phyloP scores from a whole-genome alignment of 2,329 filamentous ascomycete species.

The Aureobasidium melanogenum region DNA sequence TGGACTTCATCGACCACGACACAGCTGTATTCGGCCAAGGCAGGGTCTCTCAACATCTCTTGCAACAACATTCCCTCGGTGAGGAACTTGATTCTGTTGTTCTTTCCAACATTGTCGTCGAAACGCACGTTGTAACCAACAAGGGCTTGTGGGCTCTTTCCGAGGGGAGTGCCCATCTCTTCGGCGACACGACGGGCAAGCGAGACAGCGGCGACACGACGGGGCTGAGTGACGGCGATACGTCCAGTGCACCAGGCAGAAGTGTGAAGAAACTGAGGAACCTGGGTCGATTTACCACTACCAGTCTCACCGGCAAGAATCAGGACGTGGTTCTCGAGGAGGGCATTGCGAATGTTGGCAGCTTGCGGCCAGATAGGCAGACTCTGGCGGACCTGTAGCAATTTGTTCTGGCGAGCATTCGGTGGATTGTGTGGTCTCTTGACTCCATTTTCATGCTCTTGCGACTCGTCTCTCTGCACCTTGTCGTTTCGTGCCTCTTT shows the following conservation, averaged over 20 bases:
- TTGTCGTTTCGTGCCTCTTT: neutral
- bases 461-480: neutral
- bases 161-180: slow-evolving; percentile 63
- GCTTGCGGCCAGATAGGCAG: slow-evolving; percentile 75
- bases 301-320: slow-evolving; percentile 89
- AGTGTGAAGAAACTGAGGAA: slow-evolving; percentile 76
- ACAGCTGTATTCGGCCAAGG: slow-evolving; percentile 76
- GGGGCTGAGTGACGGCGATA: slow-evolving; percentile 89
- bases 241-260: slow-evolving; percentile 79
- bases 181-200: slow-evolving; percentile 79
- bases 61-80: slow-evolving; percentile 96
- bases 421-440: neutral
- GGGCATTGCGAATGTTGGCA: slow-evolving; percentile 55
- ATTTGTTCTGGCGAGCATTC: neutral
- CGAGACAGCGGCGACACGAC: slow-evolving; percentile 86
- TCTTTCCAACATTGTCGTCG: slow-evolving; percentile 73
- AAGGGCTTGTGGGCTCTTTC: slow-evolving; percentile 47
- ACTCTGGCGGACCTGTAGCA: slow-evolving; percentile 31
- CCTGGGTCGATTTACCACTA: slow-evolving; percentile 93
- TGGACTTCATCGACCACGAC: slow-evolving; percentile 95
- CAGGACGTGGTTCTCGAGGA: slow-evolving; percentile 60
- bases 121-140: slow-evolving; percentile 96
- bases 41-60: slow-evolving; percentile 79
- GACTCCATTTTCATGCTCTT: neutral
- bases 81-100: slow-evolving; percentile 83